Percentiles rank a stretch among this genome's conserved stretches.
These are phyloP conservation scores for Przewalskia tangutica DNA, from an alignment of 257 asterid genomes.

Conservation along the genomic window DNA sequence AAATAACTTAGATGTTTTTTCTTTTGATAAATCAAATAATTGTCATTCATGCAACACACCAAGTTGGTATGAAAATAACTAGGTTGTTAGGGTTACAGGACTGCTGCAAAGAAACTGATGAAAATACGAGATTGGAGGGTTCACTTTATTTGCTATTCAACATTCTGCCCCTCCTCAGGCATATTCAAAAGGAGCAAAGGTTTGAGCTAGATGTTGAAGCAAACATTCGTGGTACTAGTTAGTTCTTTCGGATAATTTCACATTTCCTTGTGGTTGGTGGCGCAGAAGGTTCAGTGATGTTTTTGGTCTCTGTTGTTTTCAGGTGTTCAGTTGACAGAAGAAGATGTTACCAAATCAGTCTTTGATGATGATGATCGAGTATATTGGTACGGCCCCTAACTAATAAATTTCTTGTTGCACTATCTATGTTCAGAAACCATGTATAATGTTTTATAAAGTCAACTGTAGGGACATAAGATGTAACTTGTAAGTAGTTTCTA, in stretches of 20 bases:
- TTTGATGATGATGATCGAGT: slow-evolving; percentile 55
- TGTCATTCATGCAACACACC: not conserved
- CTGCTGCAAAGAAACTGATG: slow-evolving; percentile 29
- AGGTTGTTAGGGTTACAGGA: slow-evolving; percentile 15
- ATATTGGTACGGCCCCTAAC: slow-evolving; percentile 40
- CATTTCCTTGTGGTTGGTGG: not conserved
- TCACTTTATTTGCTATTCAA: slow-evolving; percentile 43
- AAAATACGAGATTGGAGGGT: slow-evolving; percentile 34
- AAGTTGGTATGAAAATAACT: not conserved
- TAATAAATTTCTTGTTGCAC: not conserved
- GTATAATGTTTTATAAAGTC: not conserved
- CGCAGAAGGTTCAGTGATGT: slow-evolving; percentile 7
- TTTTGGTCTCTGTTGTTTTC: slow-evolving; percentile 10
- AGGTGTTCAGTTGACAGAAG: slow-evolving; percentile 51
- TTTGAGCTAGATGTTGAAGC: slow-evolving; percentile 50
- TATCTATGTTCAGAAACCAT: not conserved
- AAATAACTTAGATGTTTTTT: slow-evolving; percentile 4
- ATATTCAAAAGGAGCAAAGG: slow-evolving; percentile 45
- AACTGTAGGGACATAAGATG: not conserved
- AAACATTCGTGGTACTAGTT: slow-evolving; percentile 37
- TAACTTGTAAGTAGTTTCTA: not conserved
- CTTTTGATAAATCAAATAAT: not conserved
- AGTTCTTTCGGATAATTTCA: not conserved
- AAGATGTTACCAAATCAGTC: slow-evolving; percentile 29
- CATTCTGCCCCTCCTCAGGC: slow-evolving; percentile 59